phyloP scores from a whole-genome alignment of 2,329 filamentous ascomycete genomes.

The Aspergillus fijiensis region DNA sequence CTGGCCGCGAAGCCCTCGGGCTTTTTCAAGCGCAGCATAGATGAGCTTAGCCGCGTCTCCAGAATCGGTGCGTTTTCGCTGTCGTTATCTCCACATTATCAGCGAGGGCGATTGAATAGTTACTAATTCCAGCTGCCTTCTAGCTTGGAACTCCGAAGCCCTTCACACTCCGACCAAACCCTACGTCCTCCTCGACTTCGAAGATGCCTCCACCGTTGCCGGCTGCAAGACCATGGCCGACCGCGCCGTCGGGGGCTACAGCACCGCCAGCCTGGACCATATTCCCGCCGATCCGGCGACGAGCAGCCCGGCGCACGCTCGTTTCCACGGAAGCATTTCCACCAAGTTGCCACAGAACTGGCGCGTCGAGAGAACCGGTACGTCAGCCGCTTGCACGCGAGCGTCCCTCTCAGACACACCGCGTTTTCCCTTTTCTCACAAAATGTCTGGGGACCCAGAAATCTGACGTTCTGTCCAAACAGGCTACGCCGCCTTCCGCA shows the following conservation, averaged over 20 bases:
- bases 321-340: constrained; percentile 86
- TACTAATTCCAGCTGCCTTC: constrained; percentile 1
- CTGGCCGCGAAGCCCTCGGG: constrained; percentile 44
- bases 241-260: constrained; percentile 81
- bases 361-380: constrained; percentile 44
- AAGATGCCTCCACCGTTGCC: constrained; percentile 36
- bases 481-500: constrained; percentile 90
- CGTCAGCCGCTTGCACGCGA: background rate
- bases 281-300: constrained; percentile 48
- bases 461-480: constrained; percentile 37
- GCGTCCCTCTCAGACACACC: no score
- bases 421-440: background rate
- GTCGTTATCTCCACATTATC: background rate
- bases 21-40: constrained; percentile 59
- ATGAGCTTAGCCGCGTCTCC: constrained; percentile 59
- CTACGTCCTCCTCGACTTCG: constrained; percentile 42
- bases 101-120: background rate
- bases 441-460: background rate
- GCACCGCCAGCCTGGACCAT: constrained; percentile 69
- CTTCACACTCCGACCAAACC: constrained; percentile 40
- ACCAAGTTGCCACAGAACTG: constrained; percentile 72
- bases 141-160: constrained; percentile 45
- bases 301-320: constrained; percentile 61
- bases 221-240: constrained; percentile 77
- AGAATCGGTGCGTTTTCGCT: constrained; percentile 48